Evolutionary conservation across 768 basidiomycete species (phyloP).

Genomic region (Hemileccinum impolitum): DNA sequence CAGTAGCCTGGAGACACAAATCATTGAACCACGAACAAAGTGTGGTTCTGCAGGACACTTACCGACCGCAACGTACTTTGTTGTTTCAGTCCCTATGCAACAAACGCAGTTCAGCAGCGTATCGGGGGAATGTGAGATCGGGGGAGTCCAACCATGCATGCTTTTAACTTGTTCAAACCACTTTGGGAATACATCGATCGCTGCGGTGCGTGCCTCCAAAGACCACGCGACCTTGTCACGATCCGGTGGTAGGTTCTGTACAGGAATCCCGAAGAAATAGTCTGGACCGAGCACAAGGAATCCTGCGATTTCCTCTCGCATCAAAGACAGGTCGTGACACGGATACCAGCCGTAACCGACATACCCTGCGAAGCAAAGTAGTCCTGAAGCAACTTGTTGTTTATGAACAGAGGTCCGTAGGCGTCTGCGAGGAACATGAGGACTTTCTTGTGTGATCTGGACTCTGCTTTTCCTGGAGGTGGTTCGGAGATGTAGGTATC

Average conservation of each 20-base stretch:
- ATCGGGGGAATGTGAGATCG: neutral
- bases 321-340: neutral
- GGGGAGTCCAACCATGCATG: conserved; percentile 37
- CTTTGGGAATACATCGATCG: conserved; percentile 39
- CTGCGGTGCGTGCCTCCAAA: conserved; percentile 30
- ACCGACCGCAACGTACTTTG: conserved; percentile 44
- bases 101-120: neutral
- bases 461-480: conserved; percentile 14
- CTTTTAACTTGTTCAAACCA: conserved; percentile 50
- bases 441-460: conserved; percentile 36
- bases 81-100: conserved; percentile 22
- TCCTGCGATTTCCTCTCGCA: conserved; percentile 32
- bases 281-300: conserved; percentile 58
- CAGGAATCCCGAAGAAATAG: conserved; percentile 56
- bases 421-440: conserved; percentile 56
- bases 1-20: conserved; percentile 44
- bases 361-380: conserved; percentile 56
- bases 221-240: conserved; percentile 43
- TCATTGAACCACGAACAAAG: neutral
- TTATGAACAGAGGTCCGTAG: conserved; percentile 52
- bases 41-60: conserved; percentile 1
- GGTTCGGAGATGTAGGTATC: conserved; percentile 56
- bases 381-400: conserved; percentile 57
- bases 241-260: conserved; percentile 35
- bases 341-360: neutral